Base-by-base conservation (phyloP, 148 eudicot genomes). In the Arctostaphylos glauca region DNA sequence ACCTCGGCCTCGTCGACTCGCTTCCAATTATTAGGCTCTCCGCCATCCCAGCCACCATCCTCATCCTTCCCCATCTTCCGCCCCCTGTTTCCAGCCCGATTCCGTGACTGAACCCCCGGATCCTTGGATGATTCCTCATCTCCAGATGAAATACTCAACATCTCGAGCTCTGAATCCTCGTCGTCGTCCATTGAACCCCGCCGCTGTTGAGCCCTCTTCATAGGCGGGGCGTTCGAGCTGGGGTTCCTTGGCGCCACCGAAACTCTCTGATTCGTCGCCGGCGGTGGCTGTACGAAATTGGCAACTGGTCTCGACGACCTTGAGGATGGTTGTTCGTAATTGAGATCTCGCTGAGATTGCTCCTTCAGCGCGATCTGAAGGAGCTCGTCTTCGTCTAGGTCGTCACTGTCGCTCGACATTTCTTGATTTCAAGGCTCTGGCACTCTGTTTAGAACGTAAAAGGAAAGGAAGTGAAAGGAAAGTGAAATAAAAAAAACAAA, bases 1-100 rank as follows among this genome's bases (percentile, higher is more conserved):
- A 95, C 98, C 98, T 96, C 98, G 55, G 94, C 85, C 88, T 96
- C 98, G 80, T 96, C 91, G 41, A 96, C 99, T 25, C 84, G 93
- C 85, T 94, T 96, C 99, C 99, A 96, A 81, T 88, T 86, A 84
- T 84, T 91, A 25, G 98, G 98, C 85, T 96, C 98, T 62, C 86
- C 97, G 4, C 99, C 98, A 83, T 90, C 94, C 97, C 97, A 94
- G 31, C 55, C 80, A 49, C 56, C 62, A 83, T 93, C 95, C 56
- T 96, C 98, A 60, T 94, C 95, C 82, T 81, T 88, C 13, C 70
- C 81, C 53, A 72, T 84, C 77, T 81, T 74, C 72, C 81, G 73
- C 67, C 80, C 77, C 31, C 84, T 70, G 18, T 79, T 83, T 5
- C 87, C 82, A 0, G 80, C 86, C 21, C 90, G 85, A 68, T 84